A percentile compares a stretch with the other conserved stretches of the same genome.
phyloP scores from a whole-genome alignment of 805 yeast species.

The Ogataea neopini region DNA sequence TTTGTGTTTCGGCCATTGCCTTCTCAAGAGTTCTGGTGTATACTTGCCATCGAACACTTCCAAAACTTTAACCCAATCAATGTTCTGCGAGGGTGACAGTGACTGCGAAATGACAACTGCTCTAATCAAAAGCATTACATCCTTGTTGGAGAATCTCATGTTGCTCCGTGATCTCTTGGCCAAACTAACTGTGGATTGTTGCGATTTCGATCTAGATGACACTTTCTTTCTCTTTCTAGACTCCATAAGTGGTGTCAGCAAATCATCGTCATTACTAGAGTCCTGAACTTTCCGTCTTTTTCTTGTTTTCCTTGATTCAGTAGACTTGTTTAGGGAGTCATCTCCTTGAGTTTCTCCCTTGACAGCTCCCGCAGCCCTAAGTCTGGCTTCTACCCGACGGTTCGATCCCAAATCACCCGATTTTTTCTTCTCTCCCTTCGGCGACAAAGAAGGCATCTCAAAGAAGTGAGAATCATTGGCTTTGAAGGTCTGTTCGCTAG shows the following conservation, averaged over 20 bases:
- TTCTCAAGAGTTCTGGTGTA: constrained; percentile 47
- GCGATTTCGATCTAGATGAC: constrained; percentile 16
- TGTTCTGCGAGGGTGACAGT: constrained; percentile 49
- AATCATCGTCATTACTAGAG: constrained; percentile 22
- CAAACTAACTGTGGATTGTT: constrained; percentile 5
- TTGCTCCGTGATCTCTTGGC: constrained; percentile 26
- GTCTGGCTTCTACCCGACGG: constrained; percentile 17
- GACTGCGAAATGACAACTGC: constrained; percentile 70
- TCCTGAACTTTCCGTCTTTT: not conserved
- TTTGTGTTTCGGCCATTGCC: constrained; percentile 72
- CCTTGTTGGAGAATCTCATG: constrained; percentile 34
- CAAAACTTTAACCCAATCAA: constrained; percentile 67
- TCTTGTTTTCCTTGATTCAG: not conserved
- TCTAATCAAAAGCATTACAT: constrained; percentile 57
- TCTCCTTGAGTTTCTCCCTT: not conserved
- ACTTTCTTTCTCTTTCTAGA: constrained; percentile 33
- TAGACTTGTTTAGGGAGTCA: not conserved
- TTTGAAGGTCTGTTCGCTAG: constrained; percentile 15
- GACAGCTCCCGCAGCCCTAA: constrained; percentile 15
- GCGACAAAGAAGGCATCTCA: constrained; percentile 19
- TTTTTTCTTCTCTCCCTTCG: constrained; percentile 1
- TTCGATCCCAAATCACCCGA: constrained; percentile 4
- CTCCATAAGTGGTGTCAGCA: constrained; percentile 31
- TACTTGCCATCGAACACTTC: constrained; percentile 43
- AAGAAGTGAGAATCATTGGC: constrained; percentile 27